phyloP scores from a whole-genome alignment of 2,329 filamentous ascomycete species.

The Fusarium sp. region DNA sequence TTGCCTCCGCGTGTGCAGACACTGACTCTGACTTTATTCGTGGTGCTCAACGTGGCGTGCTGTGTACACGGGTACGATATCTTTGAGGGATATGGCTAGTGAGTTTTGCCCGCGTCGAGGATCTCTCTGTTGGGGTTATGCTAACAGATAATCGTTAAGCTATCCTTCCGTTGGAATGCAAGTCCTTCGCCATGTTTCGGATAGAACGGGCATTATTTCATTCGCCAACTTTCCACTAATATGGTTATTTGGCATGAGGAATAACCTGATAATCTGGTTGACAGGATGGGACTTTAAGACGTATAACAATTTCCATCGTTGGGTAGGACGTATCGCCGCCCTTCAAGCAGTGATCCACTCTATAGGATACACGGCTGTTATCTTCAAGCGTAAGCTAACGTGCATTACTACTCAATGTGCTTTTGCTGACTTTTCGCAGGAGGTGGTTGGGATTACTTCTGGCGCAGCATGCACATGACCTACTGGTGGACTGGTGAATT shows the following conservation, averaged over 20 bases:
- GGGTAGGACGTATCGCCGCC: conserved; percentile 74
- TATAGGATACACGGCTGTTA: conserved; percentile 67
- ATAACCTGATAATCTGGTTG: conserved; percentile 76
- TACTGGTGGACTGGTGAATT: conserved; percentile 68
- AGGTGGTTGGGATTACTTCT: conserved; percentile 57
- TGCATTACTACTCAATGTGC: conserved; percentile 51
- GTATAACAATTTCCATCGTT: conserved; percentile 78
- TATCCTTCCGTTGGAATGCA: conserved; percentile 56
- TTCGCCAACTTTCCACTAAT: conserved; percentile 75
- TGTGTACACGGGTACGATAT: conserved; percentile 12
- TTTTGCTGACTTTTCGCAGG: conserved; percentile 46
- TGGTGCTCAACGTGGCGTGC: conserved; percentile 5
- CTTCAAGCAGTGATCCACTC: conserved; percentile 75
- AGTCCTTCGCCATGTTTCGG: conserved; percentile 69
- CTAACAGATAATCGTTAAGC: conserved; percentile 42
- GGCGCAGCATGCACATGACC: conserved; percentile 54
- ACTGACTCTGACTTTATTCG: background rate
- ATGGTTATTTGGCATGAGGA: conserved; percentile 77
- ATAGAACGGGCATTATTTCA: conserved; percentile 75
- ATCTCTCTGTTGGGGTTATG: background rate
- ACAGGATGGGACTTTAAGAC: conserved; percentile 80
- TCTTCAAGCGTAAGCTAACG: background rate
- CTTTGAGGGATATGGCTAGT: conserved; percentile 32
- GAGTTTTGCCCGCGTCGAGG: background rate
- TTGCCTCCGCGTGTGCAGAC: conserved; percentile 15